Base-by-base conservation (phyloP, 1,284 basidiomycete genomes). In the Ceratorhiza oryzae-sativae region DNA sequence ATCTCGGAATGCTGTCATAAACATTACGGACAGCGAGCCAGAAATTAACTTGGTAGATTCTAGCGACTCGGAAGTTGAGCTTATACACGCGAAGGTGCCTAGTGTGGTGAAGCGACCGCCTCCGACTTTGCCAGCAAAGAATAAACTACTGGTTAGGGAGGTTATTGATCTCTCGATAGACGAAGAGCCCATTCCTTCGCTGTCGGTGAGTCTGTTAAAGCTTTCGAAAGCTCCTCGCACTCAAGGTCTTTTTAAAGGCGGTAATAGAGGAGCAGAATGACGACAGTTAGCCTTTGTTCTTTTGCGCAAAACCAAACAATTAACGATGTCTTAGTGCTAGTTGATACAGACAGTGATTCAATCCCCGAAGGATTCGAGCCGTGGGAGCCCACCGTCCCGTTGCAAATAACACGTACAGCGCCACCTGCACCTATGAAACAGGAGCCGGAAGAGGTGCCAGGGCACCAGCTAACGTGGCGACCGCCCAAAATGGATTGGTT, bases 321-420 rank as follows among this genome's bases (percentile, higher is more conserved):
- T 34, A 15, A 55, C 32, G 13, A 32, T 18, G 4, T 55, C 20
- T 2, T 13, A 62, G 60, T 32, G 20, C 20, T 39, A 39, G 42
- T 32, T 27, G n/a, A 58, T 18, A 20, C 53, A 3, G 65, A 70
- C 23, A 30, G 30, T 8, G 65, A 70, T 10, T 70, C 65, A 9
- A 32, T 58, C 20, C 65, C 65, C 3, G 65, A 70, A 56, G 65
- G 65, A 15, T 70, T 70, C 25, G 65, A 70, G 27, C 51, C 45
- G 10, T 70, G 65, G 65, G 65, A 70, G 12, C 53, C 65, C 13
- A 70, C 51, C 8, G 41, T 30, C 2, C 65, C 65, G 15, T 2
- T 70, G 4, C 39, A 12, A 25, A 13, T 58, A 18, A 42, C 65
- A 27, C 51, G 41, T 9, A 56, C 36, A 5, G 53, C 27, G 15